These are phyloP conservation scores for Arthrobotrys megalospora DNA, from an alignment of 2,329 filamentous ascomycete species.

Conservation along the genomic window DNA sequence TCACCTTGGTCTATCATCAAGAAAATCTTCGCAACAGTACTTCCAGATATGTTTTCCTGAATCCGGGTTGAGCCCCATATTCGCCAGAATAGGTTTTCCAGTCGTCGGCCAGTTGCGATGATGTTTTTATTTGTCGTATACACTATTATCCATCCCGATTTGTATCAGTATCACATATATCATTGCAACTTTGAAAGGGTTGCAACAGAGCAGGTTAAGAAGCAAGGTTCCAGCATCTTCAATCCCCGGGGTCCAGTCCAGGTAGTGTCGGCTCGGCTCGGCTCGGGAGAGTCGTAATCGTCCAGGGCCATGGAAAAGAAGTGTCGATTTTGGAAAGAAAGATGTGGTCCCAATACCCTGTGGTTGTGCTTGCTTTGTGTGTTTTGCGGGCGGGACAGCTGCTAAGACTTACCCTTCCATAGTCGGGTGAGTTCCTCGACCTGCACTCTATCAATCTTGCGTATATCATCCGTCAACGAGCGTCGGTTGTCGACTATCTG, in stretches of 20 bases:
- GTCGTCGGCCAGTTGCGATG: conserved; percentile 68
- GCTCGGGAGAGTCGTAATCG: conserved; percentile 30
- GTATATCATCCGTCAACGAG: conserved; percentile 67
- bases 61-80: conserved; percentile 70
- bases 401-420: conserved; percentile 70
- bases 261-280: conserved; percentile 32
- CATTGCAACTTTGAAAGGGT: conserved; percentile 47
- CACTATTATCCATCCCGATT: conserved; percentile 66
- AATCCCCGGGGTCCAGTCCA: conserved; percentile 56
- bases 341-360: conserved; percentile 61
- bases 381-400: conserved; percentile 55
- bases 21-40: conserved; percentile 69
- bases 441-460: conserved; percentile 67
- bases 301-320: conserved; percentile 44
- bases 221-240: conserved; percentile 60
- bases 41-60: conserved; percentile 66
- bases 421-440: conserved; percentile 68
- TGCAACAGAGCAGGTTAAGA: conserved; percentile 58
- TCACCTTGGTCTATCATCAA: conserved; percentile 68
- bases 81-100: conserved; percentile 73
- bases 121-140: conserved; percentile 69
- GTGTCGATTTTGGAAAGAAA: conserved; percentile 53
- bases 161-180: conserved; percentile 48
- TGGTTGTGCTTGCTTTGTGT: conserved; percentile 54
- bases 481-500: conserved; percentile 68